These are phyloP conservation scores for Phytophthora hibernalis DNA, from an alignment of 352 stramenopile species.

Conservation along the genomic window DNA sequence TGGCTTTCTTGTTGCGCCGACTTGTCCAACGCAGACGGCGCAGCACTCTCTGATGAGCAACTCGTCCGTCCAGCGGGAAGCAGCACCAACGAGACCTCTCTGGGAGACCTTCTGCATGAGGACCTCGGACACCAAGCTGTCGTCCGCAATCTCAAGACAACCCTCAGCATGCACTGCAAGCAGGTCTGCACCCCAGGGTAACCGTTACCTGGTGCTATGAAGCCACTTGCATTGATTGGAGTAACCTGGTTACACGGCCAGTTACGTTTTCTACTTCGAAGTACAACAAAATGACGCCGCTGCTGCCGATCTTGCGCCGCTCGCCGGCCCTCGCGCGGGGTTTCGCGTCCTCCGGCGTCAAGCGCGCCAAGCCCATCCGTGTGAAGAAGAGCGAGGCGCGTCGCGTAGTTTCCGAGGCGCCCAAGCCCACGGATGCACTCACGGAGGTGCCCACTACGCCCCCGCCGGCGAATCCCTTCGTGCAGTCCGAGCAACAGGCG, in stretches of 20 bases:
- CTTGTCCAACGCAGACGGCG: slow-evolving; percentile 22
- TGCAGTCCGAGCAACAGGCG: slow-evolving; percentile 48
- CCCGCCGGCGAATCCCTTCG: slow-evolving; percentile 38
- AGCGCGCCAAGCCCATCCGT: slow-evolving; percentile 69
- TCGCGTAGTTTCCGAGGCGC: slow-evolving; percentile 52
- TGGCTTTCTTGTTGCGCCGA: no score
- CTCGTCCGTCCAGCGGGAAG: no score
- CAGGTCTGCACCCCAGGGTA: no score
- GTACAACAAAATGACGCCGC: neutral
- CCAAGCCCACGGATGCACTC: slow-evolving; percentile 58
- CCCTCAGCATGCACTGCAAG: no score
- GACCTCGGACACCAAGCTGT: no score
- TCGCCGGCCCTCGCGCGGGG: slow-evolving; percentile 25
- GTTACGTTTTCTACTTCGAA: no score
- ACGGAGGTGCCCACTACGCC: slow-evolving; percentile 31
- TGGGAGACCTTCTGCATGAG: no score
- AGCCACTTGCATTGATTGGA: no score
- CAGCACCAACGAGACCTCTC: no score
- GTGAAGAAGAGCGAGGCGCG: slow-evolving; percentile 77
- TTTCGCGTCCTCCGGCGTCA: slow-evolving; percentile 51
- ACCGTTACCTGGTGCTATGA: no score
- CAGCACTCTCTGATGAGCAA: slow-evolving; percentile 7
- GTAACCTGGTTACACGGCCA: no score
- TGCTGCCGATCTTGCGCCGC: slow-evolving; percentile 15
- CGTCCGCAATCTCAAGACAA: no score